Conservation (phyloP, 2,329 filamentous ascomycete genomes). For the Fusarium paranaense region DNA sequence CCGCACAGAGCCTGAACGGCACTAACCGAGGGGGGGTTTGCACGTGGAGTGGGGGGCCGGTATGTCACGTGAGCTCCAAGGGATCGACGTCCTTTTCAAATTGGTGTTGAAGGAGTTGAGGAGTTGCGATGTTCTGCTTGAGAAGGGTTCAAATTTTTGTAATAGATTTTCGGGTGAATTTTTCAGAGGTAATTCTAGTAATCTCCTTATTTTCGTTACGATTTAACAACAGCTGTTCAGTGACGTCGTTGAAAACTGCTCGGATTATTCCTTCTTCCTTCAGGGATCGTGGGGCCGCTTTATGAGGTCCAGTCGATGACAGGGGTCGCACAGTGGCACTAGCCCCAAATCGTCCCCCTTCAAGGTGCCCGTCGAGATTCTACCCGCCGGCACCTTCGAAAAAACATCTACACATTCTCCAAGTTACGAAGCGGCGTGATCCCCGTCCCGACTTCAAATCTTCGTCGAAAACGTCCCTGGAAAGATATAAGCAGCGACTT, state of each 20-base stretch:
- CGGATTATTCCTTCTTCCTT: slow-evolving; percentile 46
- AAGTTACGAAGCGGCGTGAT: slow-evolving; percentile 22
- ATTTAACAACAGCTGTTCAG: slow-evolving; percentile 4
- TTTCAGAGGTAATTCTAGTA: background rate
- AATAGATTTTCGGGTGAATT: background rate
- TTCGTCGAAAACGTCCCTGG: slow-evolving; percentile 1
- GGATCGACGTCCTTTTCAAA: background rate
- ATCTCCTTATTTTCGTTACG: background rate
- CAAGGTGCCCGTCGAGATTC: slow-evolving; percentile 51
- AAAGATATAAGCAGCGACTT: background rate
- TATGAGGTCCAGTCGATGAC: slow-evolving; percentile 20
- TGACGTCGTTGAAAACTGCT: slow-evolving; percentile 39
- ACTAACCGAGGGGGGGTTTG: slow-evolving; percentile 47
- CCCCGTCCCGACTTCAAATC: slow-evolving; percentile 15
- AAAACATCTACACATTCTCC: slow-evolving; percentile 48
- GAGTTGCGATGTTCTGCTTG: background rate
- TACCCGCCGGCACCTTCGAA: slow-evolving; percentile 46
- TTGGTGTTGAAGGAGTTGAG: background rate
- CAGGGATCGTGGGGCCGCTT: slow-evolving; percentile 33
- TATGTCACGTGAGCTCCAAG: slow-evolving; percentile 35
- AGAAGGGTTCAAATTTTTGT: background rate
- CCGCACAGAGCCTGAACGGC: slow-evolving; percentile 41
- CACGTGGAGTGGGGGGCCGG: slow-evolving; percentile 35
- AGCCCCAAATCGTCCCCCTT: slow-evolving; percentile 49
- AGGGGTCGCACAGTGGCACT: slow-evolving; percentile 45